Conservation (phyloP, 139 green algal genomes). For the Chlamydomonas incerta region DNA sequence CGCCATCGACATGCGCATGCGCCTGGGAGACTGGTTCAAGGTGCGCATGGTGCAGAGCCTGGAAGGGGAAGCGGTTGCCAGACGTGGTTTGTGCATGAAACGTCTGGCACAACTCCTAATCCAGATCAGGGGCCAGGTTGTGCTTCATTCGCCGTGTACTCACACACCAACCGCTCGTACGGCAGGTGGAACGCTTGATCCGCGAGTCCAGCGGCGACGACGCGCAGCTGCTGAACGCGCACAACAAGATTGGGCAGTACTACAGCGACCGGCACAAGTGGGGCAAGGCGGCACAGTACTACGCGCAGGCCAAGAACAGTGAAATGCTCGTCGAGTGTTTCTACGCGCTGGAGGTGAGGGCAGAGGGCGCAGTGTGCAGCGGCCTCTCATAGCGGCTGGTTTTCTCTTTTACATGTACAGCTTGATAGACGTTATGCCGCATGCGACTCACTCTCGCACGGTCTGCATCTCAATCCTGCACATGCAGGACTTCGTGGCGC, state of each 20-base stretch:
- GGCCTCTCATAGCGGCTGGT: too few relatives aligned
- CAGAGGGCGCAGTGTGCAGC: too few relatives aligned
- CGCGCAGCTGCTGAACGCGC: slow-evolving; percentile 63
- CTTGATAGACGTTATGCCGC: too few relatives aligned
- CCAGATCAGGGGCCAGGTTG: too few relatives aligned
- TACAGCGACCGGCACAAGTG: slow-evolving; percentile 83
- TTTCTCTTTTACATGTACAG: too few relatives aligned
- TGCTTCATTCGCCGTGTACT: too few relatives aligned
- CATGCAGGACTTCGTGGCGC: slow-evolving; percentile 72
- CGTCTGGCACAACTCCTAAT: too few relatives aligned
- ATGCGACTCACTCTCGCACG: too few relatives aligned
- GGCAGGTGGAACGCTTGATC: slow-evolving; percentile 72
- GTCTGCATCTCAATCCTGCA: too few relatives aligned
- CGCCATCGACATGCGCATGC: slow-evolving; percentile 81
- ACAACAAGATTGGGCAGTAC: slow-evolving; percentile 87
- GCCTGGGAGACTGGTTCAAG: slow-evolving; percentile 85
- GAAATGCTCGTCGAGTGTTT: slow-evolving; percentile 81
- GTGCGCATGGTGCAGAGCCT: too few relatives aligned
- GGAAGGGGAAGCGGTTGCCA: too few relatives aligned
- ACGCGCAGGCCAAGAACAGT: slow-evolving; percentile 80
- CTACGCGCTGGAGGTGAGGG: slow-evolving; percentile 70
- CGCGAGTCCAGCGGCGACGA: slow-evolving; percentile 69
- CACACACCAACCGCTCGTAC: neutral
- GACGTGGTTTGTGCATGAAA: too few relatives aligned
- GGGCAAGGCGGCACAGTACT: slow-evolving; percentile 84